phyloP scores from a whole-genome alignment of 2,329 filamentous ascomycete genomes.

The Fusarium multiceps region DNA sequence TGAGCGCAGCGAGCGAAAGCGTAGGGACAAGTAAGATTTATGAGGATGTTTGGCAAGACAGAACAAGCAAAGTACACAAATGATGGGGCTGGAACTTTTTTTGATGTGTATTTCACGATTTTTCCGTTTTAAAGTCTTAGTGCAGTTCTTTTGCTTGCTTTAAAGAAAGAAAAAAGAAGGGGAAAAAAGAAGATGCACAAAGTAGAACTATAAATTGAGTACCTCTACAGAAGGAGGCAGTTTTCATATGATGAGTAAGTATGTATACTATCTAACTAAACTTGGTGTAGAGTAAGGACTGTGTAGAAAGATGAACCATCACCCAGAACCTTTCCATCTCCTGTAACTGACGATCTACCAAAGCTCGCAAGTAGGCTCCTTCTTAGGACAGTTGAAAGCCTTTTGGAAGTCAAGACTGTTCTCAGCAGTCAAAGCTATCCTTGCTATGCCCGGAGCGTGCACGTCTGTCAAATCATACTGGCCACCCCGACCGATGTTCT shows the following conservation, averaged over 20 bases:
- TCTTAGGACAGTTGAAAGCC: constrained; percentile 72
- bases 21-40: constrained; percentile 26
- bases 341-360: constrained; percentile 60
- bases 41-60: constrained; percentile 27
- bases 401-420: constrained; percentile 77
- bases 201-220: constrained; percentile 20
- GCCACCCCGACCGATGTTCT: constrained; percentile 53
- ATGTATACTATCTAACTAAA: not conserved
- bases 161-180: not conserved
- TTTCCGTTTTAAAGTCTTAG: constrained; percentile 4
- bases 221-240: not conserved
- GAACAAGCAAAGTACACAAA: constrained; percentile 29
- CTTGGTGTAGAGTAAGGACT: rapidly evolving
- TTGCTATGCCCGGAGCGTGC: constrained; percentile 71
- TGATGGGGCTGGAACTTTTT: constrained; percentile 26
- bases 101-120: constrained; percentile 33
- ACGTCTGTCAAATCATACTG: constrained; percentile 61
- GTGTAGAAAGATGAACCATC: not conserved
- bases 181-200: constrained; percentile 2
- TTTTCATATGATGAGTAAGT: not conserved
- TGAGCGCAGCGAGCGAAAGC: constrained; percentile 35
- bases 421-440: constrained; percentile 72
- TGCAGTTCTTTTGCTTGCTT: constrained; percentile 11
- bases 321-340: too few relatives aligned
- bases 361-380: constrained; percentile 75